These are phyloP conservation scores for Capronia epimyces DNA, from an alignment of 2,329 filamentous ascomycete species.

Conservation along the genomic window DNA sequence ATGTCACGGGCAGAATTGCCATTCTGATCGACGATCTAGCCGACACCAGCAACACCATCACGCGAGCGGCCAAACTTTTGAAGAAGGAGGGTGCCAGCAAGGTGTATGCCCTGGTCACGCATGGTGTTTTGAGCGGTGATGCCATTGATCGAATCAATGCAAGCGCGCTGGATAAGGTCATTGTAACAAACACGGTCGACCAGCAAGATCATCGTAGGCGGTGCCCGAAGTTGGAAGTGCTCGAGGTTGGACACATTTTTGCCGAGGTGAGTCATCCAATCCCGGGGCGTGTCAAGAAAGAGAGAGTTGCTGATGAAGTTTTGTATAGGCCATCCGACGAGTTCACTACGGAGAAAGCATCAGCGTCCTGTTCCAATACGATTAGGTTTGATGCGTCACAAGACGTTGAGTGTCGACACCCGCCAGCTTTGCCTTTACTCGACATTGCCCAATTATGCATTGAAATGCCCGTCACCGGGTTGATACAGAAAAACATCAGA, in stretches of 20 bases:
- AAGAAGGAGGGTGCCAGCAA: slow-evolving; percentile 87
- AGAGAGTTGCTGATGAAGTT: slow-evolving; percentile 25
- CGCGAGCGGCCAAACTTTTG: slow-evolving; percentile 88
- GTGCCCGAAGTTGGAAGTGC: slow-evolving; percentile 83
- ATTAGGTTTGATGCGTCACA: slow-evolving; percentile 41
- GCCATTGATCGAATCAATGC: slow-evolving; percentile 92
- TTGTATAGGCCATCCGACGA: slow-evolving; percentile 68
- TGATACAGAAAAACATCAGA: slow-evolving; percentile 1
- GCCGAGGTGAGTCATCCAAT: slow-evolving; percentile 60
- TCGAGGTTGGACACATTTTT: slow-evolving; percentile 84
- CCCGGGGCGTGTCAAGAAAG: neutral
- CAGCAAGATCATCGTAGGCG: slow-evolving; percentile 71
- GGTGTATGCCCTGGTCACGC: slow-evolving; percentile 88
- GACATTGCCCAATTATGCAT: neutral
- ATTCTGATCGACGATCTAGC: slow-evolving; percentile 92
- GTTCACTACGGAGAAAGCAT: slow-evolving; percentile 98
- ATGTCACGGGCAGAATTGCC: slow-evolving; percentile 72
- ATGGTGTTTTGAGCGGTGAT: slow-evolving; percentile 91
- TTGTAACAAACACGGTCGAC: slow-evolving; percentile 92
- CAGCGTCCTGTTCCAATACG: slow-evolving; percentile 86
- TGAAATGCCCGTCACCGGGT: neutral
- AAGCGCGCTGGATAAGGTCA: slow-evolving; percentile 83
- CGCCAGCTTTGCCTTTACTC: neutral
- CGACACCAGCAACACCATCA: slow-evolving; percentile 96
- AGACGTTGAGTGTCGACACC: neutral